Evolutionary conservation across 208 protist genomes (phyloP), one percentile per base, ranked within the genome.

Genomic region (Tritrichomonas musculus): DNA sequence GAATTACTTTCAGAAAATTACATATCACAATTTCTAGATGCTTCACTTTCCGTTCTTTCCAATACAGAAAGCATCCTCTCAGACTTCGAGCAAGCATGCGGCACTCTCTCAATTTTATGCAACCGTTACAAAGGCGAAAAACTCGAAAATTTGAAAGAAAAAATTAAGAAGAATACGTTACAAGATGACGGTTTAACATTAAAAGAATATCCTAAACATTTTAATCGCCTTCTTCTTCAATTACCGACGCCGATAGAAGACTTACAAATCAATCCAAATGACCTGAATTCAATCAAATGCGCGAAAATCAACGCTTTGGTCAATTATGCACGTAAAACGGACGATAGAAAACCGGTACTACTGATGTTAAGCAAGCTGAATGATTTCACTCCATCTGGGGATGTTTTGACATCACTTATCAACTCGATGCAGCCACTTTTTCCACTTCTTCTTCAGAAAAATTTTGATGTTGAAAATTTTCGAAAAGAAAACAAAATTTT

Each of bases 141-240:
- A 53, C 57, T 39, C 1, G 22, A 36, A 39, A 20, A 88, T 22
- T 57, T 88, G 1, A 27, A 20, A 20, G 47, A 57, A 57, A 88
- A 88, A 88, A 57, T 88, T 8, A 57, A 53, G 1, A 33, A 25
- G 20, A 57, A 53, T 39, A 75, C 69, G 41, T n/a, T n/a, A n/a
- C n/a, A n/a, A n/a, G n/a, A n/a, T n/a, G n/a, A n/a, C n/a, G n/a
- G n/a, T n/a, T n/a, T n/a, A n/a, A 57, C 8, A 57, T 20, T 13
- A 60, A 25, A 50, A 53, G 47, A 88, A 88, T 88, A 88, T 88
- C 77, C 77, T 57, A 88, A 88, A 39, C 77, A 88, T 88, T 88
- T 88, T 17, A 2, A 53, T 20, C 44, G 47, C 11, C 22, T 88
- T 60, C 27, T 88, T 39, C 27, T 88, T 13, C 25, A 47, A 47